These are phyloP conservation scores for Endogone sp. DNA, from an alignment of 192 early-diverging fungal genomes.

Conservation along the genomic window DNA sequence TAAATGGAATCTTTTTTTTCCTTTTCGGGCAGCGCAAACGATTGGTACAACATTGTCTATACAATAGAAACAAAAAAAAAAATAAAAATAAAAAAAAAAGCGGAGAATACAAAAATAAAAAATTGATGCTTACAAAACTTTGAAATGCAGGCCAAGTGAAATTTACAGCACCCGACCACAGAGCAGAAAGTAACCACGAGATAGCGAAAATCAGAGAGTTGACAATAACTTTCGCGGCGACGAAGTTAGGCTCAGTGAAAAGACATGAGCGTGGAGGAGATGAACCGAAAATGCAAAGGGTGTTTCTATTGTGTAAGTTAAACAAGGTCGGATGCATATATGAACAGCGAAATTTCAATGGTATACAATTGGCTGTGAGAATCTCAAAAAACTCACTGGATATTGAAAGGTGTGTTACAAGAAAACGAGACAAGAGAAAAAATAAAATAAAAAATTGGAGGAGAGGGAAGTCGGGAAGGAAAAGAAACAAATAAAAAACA, in stretches of 20 bases:
- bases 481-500: neutral
- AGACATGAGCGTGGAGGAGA: too few species aligned
- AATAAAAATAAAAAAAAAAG: neutral
- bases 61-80: neutral
- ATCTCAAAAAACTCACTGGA: neutral
- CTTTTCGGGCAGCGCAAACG: neutral
- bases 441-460: constrained; percentile 2
- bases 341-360: neutral
- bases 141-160: too few species aligned
- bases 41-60: neutral
- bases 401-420: constrained; percentile 1
- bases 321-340: too few species aligned
- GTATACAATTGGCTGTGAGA: constrained; percentile 2
- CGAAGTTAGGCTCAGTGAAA: too few species aligned
- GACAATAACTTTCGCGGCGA: too few species aligned
- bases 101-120: neutral
- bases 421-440: constrained; percentile 1
- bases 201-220: too few species aligned
- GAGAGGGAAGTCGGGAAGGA: constrained; percentile 2
- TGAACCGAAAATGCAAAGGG: neutral
- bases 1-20: neutral
- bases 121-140: too few species aligned
- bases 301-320: neutral
- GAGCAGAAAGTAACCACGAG: too few species aligned
- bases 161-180: too few species aligned